Percentiles rank a stretch among this genome's conserved stretches.
These are phyloP conservation scores for Russula abietina DNA, from an alignment of 768 basidiomycete genomes.

Conservation along the genomic window DNA sequence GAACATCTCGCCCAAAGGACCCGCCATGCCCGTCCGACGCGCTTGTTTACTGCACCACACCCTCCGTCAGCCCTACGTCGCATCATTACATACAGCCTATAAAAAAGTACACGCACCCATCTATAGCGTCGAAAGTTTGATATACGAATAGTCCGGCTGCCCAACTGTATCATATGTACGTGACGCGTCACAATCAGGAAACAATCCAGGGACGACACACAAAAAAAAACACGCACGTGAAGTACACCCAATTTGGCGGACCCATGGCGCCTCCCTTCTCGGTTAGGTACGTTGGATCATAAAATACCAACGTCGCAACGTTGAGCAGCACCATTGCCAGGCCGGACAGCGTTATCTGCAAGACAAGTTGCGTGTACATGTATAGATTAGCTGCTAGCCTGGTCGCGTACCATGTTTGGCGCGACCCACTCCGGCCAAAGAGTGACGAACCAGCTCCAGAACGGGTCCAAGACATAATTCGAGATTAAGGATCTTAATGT, in stretches of 20 bases:
- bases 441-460: constrained; percentile 89
- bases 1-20: constrained; percentile 97
- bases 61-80: neutral
- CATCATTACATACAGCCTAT: constrained; percentile 5
- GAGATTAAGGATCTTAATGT: constrained; percentile 63
- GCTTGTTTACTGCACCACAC: constrained; percentile 74
- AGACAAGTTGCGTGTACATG: neutral
- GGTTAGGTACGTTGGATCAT: constrained; percentile 71
- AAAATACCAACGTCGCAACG: constrained; percentile 75
- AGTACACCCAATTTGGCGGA: constrained; percentile 84
- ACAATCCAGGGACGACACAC: neutral
- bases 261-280: constrained; percentile 56
- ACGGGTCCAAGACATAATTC: constrained; percentile 70
- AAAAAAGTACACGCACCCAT: constrained; percentile 50
- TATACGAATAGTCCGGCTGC: constrained; percentile 85
- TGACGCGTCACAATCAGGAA: neutral
- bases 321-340: constrained; percentile 77
- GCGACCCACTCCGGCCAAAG: constrained; percentile 81
- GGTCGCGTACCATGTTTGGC: constrained; percentile 74
- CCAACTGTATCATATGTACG: constrained; percentile 60
- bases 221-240: constrained; percentile 61
- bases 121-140: constrained; percentile 84
- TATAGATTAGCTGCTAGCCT: neutral
- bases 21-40: constrained; percentile 92
- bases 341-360: constrained; percentile 86